phyloP scores from a whole-genome alignment of 345 rosid genomes.

The Citrus inodora region DNA sequence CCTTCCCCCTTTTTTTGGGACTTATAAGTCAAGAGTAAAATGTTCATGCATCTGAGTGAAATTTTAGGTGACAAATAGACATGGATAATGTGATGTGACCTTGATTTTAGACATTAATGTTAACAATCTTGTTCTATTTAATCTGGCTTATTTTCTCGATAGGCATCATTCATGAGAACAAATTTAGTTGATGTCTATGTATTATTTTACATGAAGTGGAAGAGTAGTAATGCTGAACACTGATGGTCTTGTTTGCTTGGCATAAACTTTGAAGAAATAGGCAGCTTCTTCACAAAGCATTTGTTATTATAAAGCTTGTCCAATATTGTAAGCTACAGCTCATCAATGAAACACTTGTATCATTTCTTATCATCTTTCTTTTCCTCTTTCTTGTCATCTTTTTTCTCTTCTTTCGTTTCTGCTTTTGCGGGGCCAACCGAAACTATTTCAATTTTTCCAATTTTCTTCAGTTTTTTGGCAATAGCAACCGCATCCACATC shows the following conservation, averaged over 20 bases:
- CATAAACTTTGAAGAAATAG: too few species aligned
- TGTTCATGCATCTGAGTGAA: slow-evolving; percentile 28
- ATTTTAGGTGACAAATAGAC: slow-evolving; percentile 23
- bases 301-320: not conserved
- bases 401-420: slow-evolving; percentile 22
- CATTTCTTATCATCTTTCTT: not conserved
- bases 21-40: slow-evolving; percentile 23
- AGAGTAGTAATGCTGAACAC: too few species aligned
- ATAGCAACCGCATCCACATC: slow-evolving; percentile 26
- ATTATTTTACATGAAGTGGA: not conserved
- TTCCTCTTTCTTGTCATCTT: not conserved
- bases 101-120: slow-evolving; percentile 2
- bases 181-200: not conserved
- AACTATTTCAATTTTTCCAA: slow-evolving; percentile 28
- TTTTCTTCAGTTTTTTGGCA: slow-evolving; percentile 31
- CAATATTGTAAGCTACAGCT: not conserved
- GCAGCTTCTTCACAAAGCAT: too few species aligned
- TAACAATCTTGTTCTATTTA: not conserved
- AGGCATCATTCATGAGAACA: not conserved
- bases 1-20: slow-evolving; percentile 10
- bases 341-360: not conserved
- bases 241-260: too few species aligned
- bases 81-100: slow-evolving; percentile 12
- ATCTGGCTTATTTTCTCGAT: not conserved
- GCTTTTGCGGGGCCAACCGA: slow-evolving; percentile 28